Evolutionary conservation across 2,329 filamentous ascomycete genomes (phyloP).

Genomic region (Fusarium sp.): DNA sequence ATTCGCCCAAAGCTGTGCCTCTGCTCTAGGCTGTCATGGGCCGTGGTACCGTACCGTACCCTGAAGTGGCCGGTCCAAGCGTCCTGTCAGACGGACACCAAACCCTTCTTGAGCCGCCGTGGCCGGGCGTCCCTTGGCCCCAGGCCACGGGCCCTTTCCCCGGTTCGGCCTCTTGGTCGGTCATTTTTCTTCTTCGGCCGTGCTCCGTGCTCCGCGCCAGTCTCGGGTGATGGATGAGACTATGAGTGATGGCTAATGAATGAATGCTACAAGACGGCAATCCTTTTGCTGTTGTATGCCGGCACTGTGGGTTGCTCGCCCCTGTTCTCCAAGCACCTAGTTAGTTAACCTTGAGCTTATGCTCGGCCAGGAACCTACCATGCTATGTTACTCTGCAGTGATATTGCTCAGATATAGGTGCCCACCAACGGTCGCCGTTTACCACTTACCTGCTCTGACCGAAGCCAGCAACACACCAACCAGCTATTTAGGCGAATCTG

Average conservation of each 20-base stretch:
- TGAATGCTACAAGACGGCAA: conserved; percentile 26
- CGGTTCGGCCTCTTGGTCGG: conserved; percentile 48
- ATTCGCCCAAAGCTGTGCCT: conserved; percentile 18
- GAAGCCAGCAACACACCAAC: not conserved
- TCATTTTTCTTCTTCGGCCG: conserved; percentile 43
- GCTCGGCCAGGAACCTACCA: not conserved
- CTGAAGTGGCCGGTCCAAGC: conserved; percentile 44
- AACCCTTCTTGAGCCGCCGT: conserved; percentile 39
- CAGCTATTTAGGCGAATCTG: not conserved
- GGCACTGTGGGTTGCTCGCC: conserved; percentile 21
- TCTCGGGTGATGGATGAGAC: conserved; percentile 26
- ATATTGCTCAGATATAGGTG: conserved; percentile 24
- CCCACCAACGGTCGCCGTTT: not conserved
- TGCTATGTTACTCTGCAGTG: conserved; percentile 14
- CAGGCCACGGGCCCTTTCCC: conserved; percentile 41
- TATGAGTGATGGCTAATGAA: conserved; percentile 3
- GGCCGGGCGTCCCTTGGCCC: conserved; percentile 32
- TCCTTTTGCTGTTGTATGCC: conserved; percentile 2
- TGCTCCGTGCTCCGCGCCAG: conserved; percentile 34
- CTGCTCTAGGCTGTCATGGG: conserved; percentile 22
- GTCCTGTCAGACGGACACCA: conserved; percentile 48
- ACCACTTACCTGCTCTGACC: conserved; percentile 5
- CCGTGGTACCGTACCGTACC: conserved; percentile 22
- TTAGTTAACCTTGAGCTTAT: conserved; percentile 22
- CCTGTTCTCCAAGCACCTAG: conserved; percentile 19